Evolutionary conservation across 2,329 filamentous ascomycete genomes (phyloP), one percentile per base, ranked within the genome.

Genomic region (Colletotrichum chlorophyti): DNA sequence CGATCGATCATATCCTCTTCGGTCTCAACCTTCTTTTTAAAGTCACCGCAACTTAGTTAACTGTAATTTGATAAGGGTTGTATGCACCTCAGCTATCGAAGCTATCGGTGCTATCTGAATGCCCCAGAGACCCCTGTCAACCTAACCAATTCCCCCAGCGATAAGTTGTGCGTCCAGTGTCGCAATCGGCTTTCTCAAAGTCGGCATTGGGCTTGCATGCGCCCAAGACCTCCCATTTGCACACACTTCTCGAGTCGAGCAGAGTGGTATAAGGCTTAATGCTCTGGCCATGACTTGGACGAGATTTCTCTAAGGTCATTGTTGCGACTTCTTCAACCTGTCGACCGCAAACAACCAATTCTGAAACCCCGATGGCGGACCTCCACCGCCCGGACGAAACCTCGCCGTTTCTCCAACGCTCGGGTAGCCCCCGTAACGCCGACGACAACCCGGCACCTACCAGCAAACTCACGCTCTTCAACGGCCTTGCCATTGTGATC

Each of bases 401-500:
- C 24, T 55, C 57, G 45, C 57, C 57, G 57, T 60, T 60, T 34
- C 51, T 60, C 14, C 57, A 60, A 48, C 57, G 38, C 37, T 43
- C 51, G 21, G 19, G 23, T 11, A 43, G 34, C 42, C 42, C 43
- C 43, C 23, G 12, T 19, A 42, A 41, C 27, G 26, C 47, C 43
- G 23, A 49, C 38, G 27, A 24, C 42, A 14, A 40, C 34, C 53
- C 47, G 27, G 50, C 40, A 27, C 17, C 26, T 11, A 31, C 59
- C 34, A 29, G 29, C 2, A 62, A 62, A 46, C 53, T 69, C 27
- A 70, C 65, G 17, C 57, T 62, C 24, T 49, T 69, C 27, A 68
- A 72, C 52, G 65, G 70, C 47, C 70, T 81, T 55, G 73, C 75
- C 19, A 69, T 80, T 14, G 70, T 80, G n/a, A 72, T 81, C 54